Evolutionary conservation across 345 rosid genomes (phyloP).

Genomic region (Kandelia obovata): DNA sequence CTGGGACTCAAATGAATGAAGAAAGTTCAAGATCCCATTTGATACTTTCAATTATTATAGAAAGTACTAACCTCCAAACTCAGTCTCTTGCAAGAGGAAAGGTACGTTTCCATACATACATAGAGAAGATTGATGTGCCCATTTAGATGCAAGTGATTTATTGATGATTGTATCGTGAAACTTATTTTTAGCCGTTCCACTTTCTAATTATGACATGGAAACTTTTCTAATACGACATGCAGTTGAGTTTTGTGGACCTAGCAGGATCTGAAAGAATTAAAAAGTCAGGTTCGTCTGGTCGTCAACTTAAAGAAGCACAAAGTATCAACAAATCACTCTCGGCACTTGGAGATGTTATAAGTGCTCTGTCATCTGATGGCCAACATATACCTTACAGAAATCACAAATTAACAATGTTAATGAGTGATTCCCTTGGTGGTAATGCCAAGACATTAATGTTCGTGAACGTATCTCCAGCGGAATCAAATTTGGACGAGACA

Average conservation of each 20-base stretch:
- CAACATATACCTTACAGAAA: constrained; percentile 93
- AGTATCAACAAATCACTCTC: constrained; percentile 95
- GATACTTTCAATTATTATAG: constrained; percentile 80
- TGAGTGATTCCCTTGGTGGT: constrained; percentile 98
- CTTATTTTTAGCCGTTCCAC: neutral
- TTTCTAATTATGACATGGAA: neutral
- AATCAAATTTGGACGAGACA: constrained; percentile 86
- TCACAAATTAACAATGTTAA: constrained; percentile 92
- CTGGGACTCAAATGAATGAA: constrained; percentile 93
- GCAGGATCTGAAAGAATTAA: constrained; percentile 97
- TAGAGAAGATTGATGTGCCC: no score
- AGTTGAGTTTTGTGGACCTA: constrained; percentile 96
- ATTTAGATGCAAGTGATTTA: no score
- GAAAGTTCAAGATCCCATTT: constrained; percentile 96
- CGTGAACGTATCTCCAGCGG: constrained; percentile 85
- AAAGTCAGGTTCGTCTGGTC: constrained; percentile 88
- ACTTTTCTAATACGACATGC: constrained; percentile 19
- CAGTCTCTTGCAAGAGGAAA: constrained; percentile 89
- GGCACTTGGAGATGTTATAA: constrained; percentile 90
- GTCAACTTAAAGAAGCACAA: constrained; percentile 93
- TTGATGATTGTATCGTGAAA: neutral
- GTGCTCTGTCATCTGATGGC: constrained; percentile 78
- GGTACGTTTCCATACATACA: constrained; percentile 35
- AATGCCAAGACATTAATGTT: constrained; percentile 98
- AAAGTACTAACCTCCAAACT: constrained; percentile 94